Percentiles rank a stretch among this genome's conserved stretches.
phyloP scores from a whole-genome alignment of 192 early-diverging fungal species.

The Entomortierella parvispora region DNA sequence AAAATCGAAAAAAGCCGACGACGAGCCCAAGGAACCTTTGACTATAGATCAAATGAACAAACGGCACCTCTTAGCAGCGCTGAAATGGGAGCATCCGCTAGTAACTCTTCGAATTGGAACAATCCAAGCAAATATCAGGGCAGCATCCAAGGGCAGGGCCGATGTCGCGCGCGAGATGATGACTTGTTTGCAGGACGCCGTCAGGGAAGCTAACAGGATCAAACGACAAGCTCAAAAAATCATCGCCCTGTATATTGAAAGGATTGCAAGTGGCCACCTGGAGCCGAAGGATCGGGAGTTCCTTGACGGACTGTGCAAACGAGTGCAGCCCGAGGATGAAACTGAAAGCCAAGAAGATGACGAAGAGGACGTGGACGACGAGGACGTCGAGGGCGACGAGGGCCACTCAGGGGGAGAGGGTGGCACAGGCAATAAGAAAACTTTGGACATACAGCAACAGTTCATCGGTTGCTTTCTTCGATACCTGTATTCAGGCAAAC shows the following conservation, averaged over 20 bases:
- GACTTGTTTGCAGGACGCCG: neutral
- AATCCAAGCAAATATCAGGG: neutral
- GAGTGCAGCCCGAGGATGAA: no score
- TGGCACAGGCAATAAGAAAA: no score
- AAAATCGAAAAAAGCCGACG: no score
- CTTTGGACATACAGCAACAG: neutral
- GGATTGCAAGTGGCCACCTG: neutral
- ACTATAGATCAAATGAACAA: neutral
- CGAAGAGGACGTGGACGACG: slow-evolving; percentile 16
- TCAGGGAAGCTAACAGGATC: neutral
- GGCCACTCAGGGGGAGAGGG: no score
- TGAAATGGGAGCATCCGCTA: neutral
- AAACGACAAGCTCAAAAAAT: neutral
- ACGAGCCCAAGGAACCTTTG: neutral
- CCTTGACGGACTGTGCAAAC: no score
- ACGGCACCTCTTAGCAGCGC: neutral
- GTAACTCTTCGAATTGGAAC: neutral
- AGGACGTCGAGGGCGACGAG: no score
- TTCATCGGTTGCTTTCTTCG: neutral
- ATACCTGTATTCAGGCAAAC: slow-evolving; percentile 1
- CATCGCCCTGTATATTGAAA: neutral
- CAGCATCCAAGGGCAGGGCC: neutral
- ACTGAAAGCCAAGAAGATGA: no score
- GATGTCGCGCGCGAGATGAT: neutral
- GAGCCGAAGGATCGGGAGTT: neutral